Evolutionary conservation across 2,329 filamentous ascomycete genomes (phyloP), one percentile per base, ranked within the genome.

Genomic region (Xylaria sp.): DNA sequence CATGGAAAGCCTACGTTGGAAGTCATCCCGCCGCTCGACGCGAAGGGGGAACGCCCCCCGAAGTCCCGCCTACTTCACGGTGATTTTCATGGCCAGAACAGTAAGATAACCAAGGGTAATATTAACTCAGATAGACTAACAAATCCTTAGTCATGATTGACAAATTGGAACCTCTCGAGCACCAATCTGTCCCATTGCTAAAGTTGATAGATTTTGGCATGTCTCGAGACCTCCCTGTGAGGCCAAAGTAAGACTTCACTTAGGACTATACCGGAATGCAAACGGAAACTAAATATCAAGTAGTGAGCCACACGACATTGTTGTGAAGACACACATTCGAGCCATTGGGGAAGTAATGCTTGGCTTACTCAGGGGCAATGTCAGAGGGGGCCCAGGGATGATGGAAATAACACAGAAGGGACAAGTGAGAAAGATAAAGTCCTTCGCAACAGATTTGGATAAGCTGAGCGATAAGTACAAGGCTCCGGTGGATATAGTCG

Each of bases 181-280:
- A 70, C 25, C 19, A 8, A 1, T n/a, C 40, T 4, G 46, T 69
- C 3, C 66, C 67, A 0, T 46, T 65, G 8, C 54, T 70, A 4
- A 66, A 66, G 43, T 48, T 69, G 17, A 69, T 70, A 41, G 68
- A 70, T 56, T 69, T 70, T 33, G 68, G 68, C 21, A 47, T 46
- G 29, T 41, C 55, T 27, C 40, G 58, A 8, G 59, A 58, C 11
- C 6, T 63, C 27, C 49, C 56, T n/a, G 37, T 21, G 1, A 19
- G 52, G 21, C 7, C 11, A n/a, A 56, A 48, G 64, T 68, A 44
- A 63, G 62, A 44, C 1, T 3, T 29, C n/a, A 19, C 11, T 5
- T 27, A 19, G 10, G 29, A 40, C 2, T 35, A 10, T 25, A 11
- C 1, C 15, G 3, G 2, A 17, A n/a, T 19, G 0, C 25, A 0